A percentile compares a stretch with the other conserved stretches of the same genome.
Conservation (phyloP, 2,329 filamentous ascomycete species). For the Fusarium denticulatum region DNA sequence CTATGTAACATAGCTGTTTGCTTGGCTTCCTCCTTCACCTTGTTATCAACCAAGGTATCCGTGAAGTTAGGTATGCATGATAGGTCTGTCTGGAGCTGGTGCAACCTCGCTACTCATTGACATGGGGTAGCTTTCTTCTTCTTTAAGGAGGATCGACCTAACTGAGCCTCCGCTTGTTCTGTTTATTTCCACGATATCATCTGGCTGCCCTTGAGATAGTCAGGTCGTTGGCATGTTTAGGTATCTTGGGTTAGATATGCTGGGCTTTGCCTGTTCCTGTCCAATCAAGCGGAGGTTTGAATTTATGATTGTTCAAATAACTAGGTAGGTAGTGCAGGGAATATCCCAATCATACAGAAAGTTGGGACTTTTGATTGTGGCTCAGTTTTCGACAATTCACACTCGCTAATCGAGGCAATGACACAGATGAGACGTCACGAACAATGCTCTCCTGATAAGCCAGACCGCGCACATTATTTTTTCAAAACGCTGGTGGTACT, state of each 20-base stretch:
- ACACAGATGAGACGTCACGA: background rate
- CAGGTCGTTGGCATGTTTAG: background rate
- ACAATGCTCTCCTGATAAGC: background rate
- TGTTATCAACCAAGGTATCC: constrained; percentile 68
- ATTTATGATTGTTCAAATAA: background rate
- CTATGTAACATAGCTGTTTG: background rate
- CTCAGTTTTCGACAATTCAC: background rate
- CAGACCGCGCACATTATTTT: constrained; percentile 36
- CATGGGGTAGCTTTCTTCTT: constrained; percentile 63
- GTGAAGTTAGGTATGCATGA: constrained; percentile 75
- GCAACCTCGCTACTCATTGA: constrained; percentile 73
- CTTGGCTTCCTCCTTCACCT: constrained; percentile 49
- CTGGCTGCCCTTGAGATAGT: background rate
- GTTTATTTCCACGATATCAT: background rate
- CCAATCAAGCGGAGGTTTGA: background rate
- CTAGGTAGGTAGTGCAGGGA: background rate
- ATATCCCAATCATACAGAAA: background rate
- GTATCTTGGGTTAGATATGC: background rate
- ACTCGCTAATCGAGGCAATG: background rate
- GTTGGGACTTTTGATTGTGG: background rate
- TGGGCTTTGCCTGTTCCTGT: background rate
- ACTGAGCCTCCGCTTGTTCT: constrained; percentile 52
- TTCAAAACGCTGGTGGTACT: constrained; percentile 25
- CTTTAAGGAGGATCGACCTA: background rate
- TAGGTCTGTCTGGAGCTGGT: constrained; percentile 62